phyloP scores from a whole-genome alignment of 805 yeast genomes.

The Saturnispora quitensis region DNA sequence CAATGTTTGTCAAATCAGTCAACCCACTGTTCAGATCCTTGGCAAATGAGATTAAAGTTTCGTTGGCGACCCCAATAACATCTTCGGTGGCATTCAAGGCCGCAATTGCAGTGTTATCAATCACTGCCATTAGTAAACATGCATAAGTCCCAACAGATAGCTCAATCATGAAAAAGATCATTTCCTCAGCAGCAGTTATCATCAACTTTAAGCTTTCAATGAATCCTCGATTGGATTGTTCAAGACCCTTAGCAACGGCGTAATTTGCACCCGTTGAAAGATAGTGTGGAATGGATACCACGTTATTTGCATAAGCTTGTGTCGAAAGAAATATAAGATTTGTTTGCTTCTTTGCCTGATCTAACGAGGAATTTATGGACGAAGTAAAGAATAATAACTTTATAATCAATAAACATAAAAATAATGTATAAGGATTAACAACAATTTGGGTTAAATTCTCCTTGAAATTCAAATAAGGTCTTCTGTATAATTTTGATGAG shows the following conservation, averaged over 20 bases:
- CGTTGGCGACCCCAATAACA: slow-evolving; percentile 52
- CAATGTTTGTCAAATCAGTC: slow-evolving; percentile 43
- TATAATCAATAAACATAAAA: slow-evolving; percentile 44
- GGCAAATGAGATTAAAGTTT: slow-evolving; percentile 44
- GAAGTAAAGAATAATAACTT: slow-evolving; percentile 51
- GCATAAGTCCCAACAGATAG: slow-evolving; percentile 78
- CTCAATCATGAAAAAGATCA: slow-evolving; percentile 59
- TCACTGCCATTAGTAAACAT: slow-evolving; percentile 67
- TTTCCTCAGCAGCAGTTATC: slow-evolving; percentile 47
- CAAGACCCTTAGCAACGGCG: slow-evolving; percentile 38
- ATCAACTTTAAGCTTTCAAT: slow-evolving; percentile 35
- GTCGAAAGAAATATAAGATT: slow-evolving; percentile 38
- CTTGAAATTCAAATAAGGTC: slow-evolving; percentile 36
- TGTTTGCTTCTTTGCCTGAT: slow-evolving; percentile 31
- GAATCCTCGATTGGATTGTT: slow-evolving; percentile 39
- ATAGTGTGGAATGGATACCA: slow-evolving; percentile 46
- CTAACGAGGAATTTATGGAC: slow-evolving; percentile 36
- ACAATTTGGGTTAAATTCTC: slow-evolving; percentile 58
- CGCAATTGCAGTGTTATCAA: slow-evolving; percentile 61
- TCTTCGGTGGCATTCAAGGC: slow-evolving; percentile 68
- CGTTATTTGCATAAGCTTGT: slow-evolving; percentile 29
- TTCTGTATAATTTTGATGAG: slow-evolving; percentile 12
- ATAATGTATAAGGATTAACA: slow-evolving; percentile 56
- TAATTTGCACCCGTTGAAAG: slow-evolving; percentile 46
- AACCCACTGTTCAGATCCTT: slow-evolving; percentile 60